Evolutionary conservation across 768 basidiomycete genomes (phyloP).

Genomic region (Bullera alba): DNA sequence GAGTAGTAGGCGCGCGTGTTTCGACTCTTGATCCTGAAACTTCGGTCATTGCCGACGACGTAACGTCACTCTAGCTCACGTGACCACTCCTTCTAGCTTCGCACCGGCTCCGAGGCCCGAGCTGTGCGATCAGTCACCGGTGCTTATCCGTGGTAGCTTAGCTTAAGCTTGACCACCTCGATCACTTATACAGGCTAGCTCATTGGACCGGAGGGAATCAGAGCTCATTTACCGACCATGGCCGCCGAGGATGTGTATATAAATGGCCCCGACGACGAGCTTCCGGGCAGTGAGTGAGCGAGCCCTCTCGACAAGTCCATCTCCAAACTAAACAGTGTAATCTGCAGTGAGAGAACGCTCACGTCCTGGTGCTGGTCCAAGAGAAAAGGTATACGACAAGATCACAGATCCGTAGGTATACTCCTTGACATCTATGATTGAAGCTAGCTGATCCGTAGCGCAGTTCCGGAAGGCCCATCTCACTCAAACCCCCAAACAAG

Average conservation of each 20-base stretch:
- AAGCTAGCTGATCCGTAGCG: conserved; percentile 1
- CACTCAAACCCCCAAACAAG: conserved; percentile 72
- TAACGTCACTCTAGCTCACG: too few relatives aligned
- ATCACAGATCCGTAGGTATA: conserved; percentile 23
- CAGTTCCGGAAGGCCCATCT: conserved; percentile 59
- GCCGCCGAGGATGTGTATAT: conserved; percentile 8
- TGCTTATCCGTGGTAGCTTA: too few relatives aligned
- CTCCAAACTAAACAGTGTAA: neutral
- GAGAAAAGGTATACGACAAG: conserved; percentile 26
- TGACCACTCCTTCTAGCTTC: too few relatives aligned
- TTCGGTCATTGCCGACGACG: too few relatives aligned
- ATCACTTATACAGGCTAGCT: too few relatives aligned
- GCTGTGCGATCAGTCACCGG: too few relatives aligned
- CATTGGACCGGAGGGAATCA: neutral
- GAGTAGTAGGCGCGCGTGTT: too few relatives aligned
- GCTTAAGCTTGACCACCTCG: too few relatives aligned
- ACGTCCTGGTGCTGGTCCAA: conserved; percentile 24
- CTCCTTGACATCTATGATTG: neutral
- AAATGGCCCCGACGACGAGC: conserved; percentile 14
- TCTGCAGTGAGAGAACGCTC: conserved; percentile 16
- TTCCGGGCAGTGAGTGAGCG: conserved; percentile 31
- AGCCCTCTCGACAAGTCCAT: neutral
- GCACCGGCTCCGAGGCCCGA: too few relatives aligned
- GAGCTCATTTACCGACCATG: neutral
- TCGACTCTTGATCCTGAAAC: too few relatives aligned